Evolutionary conservation across 192 early-diverging fungal genomes (phyloP).

Genomic region (Backusella parvicylindrica): DNA sequence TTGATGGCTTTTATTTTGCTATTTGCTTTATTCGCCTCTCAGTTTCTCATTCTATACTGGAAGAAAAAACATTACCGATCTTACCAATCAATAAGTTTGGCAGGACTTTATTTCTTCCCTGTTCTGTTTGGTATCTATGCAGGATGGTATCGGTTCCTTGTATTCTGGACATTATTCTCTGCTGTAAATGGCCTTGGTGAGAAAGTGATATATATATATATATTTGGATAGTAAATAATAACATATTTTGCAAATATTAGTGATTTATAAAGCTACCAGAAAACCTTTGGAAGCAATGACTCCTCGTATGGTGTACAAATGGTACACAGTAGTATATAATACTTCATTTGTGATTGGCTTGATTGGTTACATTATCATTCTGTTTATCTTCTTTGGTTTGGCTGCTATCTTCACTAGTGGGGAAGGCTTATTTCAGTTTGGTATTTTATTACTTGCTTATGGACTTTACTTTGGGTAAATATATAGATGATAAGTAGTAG

Average conservation of each 20-base stretch:
- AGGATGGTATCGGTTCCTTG: slow-evolving; percentile 34
- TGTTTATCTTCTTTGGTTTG: slow-evolving; percentile 52
- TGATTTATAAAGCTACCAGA: slow-evolving; percentile 51
- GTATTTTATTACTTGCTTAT: slow-evolving; percentile 49
- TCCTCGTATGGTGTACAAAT: slow-evolving; percentile 59
- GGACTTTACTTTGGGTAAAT: slow-evolving; percentile 63
- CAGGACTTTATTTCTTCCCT: slow-evolving; percentile 48
- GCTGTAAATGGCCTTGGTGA: slow-evolving; percentile 33
- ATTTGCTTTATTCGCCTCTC: slow-evolving; percentile 49
- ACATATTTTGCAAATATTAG: slow-evolving; percentile 18
- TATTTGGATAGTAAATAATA: not conserved
- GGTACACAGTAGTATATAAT: slow-evolving; percentile 57
- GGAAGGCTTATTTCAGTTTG: slow-evolving; percentile 35
- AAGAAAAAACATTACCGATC: slow-evolving; percentile 57
- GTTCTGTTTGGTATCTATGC: slow-evolving; percentile 28
- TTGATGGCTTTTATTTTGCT: slow-evolving; percentile 55
- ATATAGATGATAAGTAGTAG: too few relatives aligned
- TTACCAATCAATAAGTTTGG: slow-evolving; percentile 48
- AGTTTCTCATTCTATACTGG: slow-evolving; percentile 58
- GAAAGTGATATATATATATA: too few relatives aligned
- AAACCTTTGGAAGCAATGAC: slow-evolving; percentile 59
- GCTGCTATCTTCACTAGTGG: slow-evolving; percentile 40
- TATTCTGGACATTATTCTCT: slow-evolving; percentile 29
- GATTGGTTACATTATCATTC: slow-evolving; percentile 48
- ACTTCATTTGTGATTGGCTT: slow-evolving; percentile 55